Evolutionary conservation across 202 grass and related monocot species (phyloP).

Genomic region (Elaeis oleifera): DNA sequence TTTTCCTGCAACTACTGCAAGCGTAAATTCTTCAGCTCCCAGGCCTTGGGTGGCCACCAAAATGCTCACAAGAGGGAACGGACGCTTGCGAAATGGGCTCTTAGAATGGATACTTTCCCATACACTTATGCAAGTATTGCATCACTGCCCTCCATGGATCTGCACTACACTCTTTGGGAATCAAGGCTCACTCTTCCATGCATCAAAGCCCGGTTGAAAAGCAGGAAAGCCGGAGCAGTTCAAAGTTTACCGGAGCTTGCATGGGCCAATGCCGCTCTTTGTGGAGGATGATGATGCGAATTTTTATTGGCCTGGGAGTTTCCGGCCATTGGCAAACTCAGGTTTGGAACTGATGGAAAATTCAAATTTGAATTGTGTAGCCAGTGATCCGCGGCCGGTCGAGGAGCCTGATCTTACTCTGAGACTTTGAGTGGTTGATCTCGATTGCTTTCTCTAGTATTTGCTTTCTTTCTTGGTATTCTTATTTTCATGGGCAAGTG

Average conservation of each 20-base stretch:
- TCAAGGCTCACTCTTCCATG: constrained; percentile 54
- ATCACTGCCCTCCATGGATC: constrained; percentile 71
- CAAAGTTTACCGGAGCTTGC: constrained; percentile 28
- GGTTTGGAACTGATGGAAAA: neutral
- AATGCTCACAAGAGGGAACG: constrained; percentile 20
- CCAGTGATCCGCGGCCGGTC: constrained; percentile 14
- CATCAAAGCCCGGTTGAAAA: constrained; percentile 1
- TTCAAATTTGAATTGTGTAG: neutral
- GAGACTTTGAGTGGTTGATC: constrained; percentile 39
- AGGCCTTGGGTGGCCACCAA: constrained; percentile 18
- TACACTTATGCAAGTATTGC: constrained; percentile 49
- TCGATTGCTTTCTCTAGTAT: constrained; percentile 14
- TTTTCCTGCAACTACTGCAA: constrained; percentile 15
- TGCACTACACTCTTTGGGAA: constrained; percentile 44
- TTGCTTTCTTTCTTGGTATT: constrained; percentile 2
- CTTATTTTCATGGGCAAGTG: neutral
- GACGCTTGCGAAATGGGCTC: neutral
- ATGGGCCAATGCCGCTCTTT: constrained; percentile 44
- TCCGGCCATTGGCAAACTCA: constrained; percentile 12
- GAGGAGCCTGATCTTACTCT: constrained; percentile 76
- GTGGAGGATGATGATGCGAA: constrained; percentile 34
- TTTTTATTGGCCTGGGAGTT: constrained; percentile 60
- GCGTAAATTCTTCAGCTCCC: constrained; percentile 11
- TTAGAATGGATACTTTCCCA: constrained; percentile 34
- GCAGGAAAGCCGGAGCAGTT: constrained; percentile 1